phyloP scores from a whole-genome alignment of 2,329 filamentous ascomycete species.

The Zasmidium cellare region DNA sequence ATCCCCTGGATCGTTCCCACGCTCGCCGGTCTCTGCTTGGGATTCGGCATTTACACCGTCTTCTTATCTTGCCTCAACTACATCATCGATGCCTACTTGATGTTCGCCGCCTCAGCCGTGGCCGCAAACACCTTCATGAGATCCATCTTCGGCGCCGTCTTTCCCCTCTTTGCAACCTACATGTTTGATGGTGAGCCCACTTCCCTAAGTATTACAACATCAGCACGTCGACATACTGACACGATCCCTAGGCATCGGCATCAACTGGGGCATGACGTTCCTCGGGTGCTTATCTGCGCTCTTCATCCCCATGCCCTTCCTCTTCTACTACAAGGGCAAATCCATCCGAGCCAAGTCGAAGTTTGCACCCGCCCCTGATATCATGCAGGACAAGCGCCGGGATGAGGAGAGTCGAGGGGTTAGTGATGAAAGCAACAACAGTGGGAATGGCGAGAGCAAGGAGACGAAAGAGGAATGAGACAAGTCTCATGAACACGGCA shows the following conservation, averaged over 20 bases:
- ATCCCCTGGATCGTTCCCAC: constrained; percentile 42
- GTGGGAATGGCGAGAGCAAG: constrained; percentile 2
- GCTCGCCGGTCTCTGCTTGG: constrained; percentile 52
- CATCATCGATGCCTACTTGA: constrained; percentile 58
- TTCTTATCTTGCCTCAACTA: constrained; percentile 61
- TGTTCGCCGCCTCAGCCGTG: constrained; percentile 51
- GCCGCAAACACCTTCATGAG: constrained; percentile 58
- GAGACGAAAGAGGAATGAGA: constrained; percentile 6
- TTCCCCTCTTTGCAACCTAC: not conserved
- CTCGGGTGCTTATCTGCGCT: constrained; percentile 43
- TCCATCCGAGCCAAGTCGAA: constrained; percentile 44
- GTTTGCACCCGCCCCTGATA: constrained; percentile 44
- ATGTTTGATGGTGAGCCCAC: constrained; percentile 37
- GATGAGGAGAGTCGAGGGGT: constrained; percentile 31
- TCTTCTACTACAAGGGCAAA: constrained; percentile 47
- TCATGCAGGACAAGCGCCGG: constrained; percentile 36
- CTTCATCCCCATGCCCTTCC: constrained; percentile 45
- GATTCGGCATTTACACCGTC: constrained; percentile 59
- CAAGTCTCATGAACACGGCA: not conserved
- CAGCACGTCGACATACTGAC: not conserved
- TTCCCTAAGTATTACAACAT: constrained; percentile 35
- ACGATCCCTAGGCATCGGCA: constrained; percentile 43
- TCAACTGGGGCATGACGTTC: constrained; percentile 40
- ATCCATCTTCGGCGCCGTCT: constrained; percentile 48
- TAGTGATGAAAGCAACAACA: constrained; percentile 3